Evolutionary conservation across 169 alveolate genomes (phyloP), one percentile per base, ranked within the genome.

Genomic region (Plasmodium cynomolgi): DNA sequence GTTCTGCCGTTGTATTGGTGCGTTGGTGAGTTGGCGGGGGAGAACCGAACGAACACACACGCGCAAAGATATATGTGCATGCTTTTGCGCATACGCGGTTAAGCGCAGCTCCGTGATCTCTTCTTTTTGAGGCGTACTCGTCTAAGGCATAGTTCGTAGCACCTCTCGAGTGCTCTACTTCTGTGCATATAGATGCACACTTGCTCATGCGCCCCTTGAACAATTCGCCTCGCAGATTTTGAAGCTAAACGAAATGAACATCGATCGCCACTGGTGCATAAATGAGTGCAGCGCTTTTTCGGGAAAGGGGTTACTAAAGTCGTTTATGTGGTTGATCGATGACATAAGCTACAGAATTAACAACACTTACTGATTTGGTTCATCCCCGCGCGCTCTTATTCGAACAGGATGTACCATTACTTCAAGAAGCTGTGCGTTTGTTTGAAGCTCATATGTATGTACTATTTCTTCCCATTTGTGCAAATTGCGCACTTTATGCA

Each of bases 231-330:
- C 73, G 23, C 79, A 93, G 96, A 82, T 85, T 77, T 94, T 97
- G 86, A 97, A 97, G 84, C 83, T 98, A 86, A 97, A 98, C 54
- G 92, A 94, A 50, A 96, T 95, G 74, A 93, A 92, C 31, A 95
- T 95, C 72, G 94, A 97, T 33, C 97, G 99, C 83, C 99, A 98
- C 94, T 99, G 99, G 99, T 97, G 97, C 68, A 97, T 98, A 54
- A 96, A 96, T 72, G 97, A 99, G 29, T 98, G 99, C 91, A 96
- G 98, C 74, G 99, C 99, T 17, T 92, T 97, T 68, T 97, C 98
- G 56, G 99, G 99, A 33, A 97, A 98, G 33, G 99, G 99, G 17
- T 96, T 99, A 74, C 84, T 97, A 50, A 98, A 98, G 83, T 99
- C 99, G 54, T 96, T 99, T 50, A 97, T 97, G 84, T 99, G 99